Conservation (phyloP, 2,329 filamentous ascomycete species). For the Xylaria sp. region DNA sequence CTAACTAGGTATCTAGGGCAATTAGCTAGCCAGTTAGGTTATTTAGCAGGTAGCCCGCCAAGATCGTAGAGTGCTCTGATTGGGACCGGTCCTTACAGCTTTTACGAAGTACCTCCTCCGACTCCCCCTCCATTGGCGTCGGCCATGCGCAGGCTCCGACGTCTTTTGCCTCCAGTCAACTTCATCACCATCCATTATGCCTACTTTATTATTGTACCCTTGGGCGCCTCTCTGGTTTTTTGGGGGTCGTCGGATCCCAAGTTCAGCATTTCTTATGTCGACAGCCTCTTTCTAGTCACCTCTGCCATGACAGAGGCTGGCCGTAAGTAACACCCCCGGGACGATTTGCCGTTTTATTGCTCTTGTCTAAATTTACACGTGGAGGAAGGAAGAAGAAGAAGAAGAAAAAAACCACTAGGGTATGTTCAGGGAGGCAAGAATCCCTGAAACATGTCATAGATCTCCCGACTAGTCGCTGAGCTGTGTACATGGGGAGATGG, state of each 20-base stretch:
- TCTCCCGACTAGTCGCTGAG: background rate
- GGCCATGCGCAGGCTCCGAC: constrained; percentile 27
- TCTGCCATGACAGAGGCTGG: constrained; percentile 70
- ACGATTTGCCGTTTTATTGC: too few relatives aligned
- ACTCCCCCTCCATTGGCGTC: background rate
- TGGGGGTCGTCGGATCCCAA: constrained; percentile 57
- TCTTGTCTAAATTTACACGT: constrained; percentile 42
- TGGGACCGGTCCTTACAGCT: too few relatives aligned
- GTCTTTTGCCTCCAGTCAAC: constrained; percentile 50
- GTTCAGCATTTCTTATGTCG: constrained; percentile 59
- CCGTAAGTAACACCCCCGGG: constrained; percentile 11
- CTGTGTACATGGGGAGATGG: background rate
- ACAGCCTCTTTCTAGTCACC: constrained; percentile 65
- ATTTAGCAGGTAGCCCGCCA: too few relatives aligned
- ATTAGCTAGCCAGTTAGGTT: too few relatives aligned
- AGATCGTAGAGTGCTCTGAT: too few relatives aligned
- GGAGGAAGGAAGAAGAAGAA: too few relatives aligned
- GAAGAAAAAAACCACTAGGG: background rate
- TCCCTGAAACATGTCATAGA: too few relatives aligned
- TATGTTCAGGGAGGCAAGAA: background rate
- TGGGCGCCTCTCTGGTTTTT: constrained; percentile 62
- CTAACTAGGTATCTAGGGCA: too few relatives aligned
- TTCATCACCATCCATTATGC: constrained; percentile 68
- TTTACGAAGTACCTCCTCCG: background rate
- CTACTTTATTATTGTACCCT: constrained; percentile 61